Conservation (phyloP, 2,329 filamentous ascomycete genomes). For the Pleurostoma richardsiae region DNA sequence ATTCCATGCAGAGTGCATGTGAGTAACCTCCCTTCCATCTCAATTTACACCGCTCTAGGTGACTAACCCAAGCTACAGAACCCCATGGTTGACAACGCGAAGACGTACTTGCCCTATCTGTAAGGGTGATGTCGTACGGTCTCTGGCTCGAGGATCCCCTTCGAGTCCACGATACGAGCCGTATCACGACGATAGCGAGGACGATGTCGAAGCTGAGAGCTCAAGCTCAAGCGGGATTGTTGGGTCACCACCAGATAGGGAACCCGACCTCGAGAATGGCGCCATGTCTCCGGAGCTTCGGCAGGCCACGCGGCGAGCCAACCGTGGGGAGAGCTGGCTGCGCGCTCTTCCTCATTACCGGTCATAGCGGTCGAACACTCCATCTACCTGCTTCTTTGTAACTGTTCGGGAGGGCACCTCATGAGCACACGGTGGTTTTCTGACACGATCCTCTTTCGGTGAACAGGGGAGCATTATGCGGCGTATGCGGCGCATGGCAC, state of each 20-base stretch:
- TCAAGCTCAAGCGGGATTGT: constrained; percentile 11
- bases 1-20: constrained; percentile 98
- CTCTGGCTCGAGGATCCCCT: constrained; percentile 49
- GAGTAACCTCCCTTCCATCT: constrained; percentile 51
- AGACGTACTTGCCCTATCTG: constrained; percentile 98
- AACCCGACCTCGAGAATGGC: constrained; percentile 39
- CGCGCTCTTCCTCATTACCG: too few species aligned
- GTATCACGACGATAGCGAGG: constrained; percentile 48
- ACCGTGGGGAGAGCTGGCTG: background rate
- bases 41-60: constrained; percentile 1
- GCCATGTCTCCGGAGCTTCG: constrained; percentile 17
- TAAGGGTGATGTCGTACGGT: constrained; percentile 89
- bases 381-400: too few species aligned
- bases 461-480: too few species aligned
- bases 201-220: constrained; percentile 33
- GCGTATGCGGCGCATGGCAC: too few species aligned
- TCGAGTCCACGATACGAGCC: constrained; percentile 49
- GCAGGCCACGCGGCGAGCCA: background rate
- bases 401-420: too few species aligned
- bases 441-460: too few species aligned
- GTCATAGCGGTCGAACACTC: too few species aligned
- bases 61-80: constrained; percentile 47
- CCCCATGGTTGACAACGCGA: constrained; percentile 92
- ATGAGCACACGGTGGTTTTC: too few species aligned
- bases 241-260: constrained; percentile 15